Evolutionary conservation across 2,329 filamentous ascomycete species (phyloP).

Genomic region (Chaetomium olivaceum): DNA sequence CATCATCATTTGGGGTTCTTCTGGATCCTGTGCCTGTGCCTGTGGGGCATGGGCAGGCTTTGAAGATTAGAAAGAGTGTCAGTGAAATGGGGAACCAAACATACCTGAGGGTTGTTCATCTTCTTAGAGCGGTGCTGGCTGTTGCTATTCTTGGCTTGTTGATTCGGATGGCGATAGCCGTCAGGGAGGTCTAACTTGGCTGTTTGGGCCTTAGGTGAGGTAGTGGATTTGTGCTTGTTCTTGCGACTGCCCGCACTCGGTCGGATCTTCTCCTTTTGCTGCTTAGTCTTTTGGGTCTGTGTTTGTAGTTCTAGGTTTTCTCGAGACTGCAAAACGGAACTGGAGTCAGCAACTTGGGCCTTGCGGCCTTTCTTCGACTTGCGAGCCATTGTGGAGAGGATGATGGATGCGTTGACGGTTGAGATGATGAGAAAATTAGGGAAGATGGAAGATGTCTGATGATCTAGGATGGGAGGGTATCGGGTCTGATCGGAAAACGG

Average conservation of each 20-base stretch:
- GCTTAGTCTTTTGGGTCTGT: neutral
- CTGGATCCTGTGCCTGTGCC: neutral
- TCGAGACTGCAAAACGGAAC: neutral
- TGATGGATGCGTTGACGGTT: neutral
- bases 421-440: too few species aligned
- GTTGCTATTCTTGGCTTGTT: neutral
- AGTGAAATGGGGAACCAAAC: neutral
- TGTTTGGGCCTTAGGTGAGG: neutral
- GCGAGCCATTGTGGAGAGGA: constrained; percentile 8
- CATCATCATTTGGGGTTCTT: neutral
- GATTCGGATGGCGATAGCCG: neutral
- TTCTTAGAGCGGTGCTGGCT: neutral
- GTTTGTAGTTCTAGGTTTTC: neutral
- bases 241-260: neutral
- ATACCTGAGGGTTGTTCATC: neutral
- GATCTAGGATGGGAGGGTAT: neutral
- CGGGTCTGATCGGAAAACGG: neutral
- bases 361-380: neutral
- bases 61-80: neutral
- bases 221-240: neutral
- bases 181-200: constrained; percentile 14
- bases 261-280: neutral
- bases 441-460: too few species aligned
- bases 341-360: constrained; percentile 4
- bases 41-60: neutral